Percentiles rank a stretch among this genome's conserved stretches.
Conservation (phyloP, 495 filamentous ascomycete genomes). For the Penicillium herquei region DNA sequence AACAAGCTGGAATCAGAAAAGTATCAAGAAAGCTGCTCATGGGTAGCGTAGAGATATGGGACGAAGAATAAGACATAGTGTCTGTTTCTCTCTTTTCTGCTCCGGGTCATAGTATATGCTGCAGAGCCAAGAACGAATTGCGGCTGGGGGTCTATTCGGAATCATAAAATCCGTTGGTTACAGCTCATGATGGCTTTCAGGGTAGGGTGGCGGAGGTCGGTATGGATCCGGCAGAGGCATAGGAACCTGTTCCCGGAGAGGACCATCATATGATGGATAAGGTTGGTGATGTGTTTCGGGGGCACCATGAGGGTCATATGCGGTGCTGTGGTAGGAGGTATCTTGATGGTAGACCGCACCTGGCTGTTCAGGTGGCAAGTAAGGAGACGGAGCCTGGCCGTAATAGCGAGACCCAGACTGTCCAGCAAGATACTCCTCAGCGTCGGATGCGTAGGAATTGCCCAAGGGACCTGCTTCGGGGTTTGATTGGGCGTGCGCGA, state of each 20-base stretch:
- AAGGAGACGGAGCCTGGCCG: conserved; percentile 21
- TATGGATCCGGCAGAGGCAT: conserved; percentile 39
- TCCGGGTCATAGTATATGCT: neutral
- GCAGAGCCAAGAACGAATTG: conserved; percentile 2
- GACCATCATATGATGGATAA: conserved; percentile 18
- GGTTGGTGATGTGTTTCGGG: conserved; percentile 1
- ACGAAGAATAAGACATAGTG: conserved; percentile 1
- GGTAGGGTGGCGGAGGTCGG: conserved; percentile 30
- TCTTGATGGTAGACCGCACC: conserved; percentile 8
- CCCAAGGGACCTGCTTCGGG: conserved; percentile 21
- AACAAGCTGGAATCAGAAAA: conserved; percentile 4
- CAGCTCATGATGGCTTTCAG: conserved; percentile 22
- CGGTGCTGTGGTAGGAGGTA: conserved; percentile 18
- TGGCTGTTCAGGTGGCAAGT: conserved; percentile 7
- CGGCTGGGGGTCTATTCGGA: neutral
- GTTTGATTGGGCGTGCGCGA: conserved; percentile 42
- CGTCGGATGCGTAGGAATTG: conserved; percentile 20
- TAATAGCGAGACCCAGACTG: conserved; percentile 20
- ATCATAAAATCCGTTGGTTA: conserved; percentile 13
- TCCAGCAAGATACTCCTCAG: conserved; percentile 26
- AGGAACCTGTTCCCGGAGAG: conserved; percentile 31
- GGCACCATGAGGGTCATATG: conserved; percentile 10
- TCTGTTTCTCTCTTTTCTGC: conserved; percentile 1
- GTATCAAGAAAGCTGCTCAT: conserved; percentile 14
- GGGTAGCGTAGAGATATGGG: conserved; percentile 20